Conservation (phyloP, 331 rosid species). For the Erythrophleum ivorense region DNA sequence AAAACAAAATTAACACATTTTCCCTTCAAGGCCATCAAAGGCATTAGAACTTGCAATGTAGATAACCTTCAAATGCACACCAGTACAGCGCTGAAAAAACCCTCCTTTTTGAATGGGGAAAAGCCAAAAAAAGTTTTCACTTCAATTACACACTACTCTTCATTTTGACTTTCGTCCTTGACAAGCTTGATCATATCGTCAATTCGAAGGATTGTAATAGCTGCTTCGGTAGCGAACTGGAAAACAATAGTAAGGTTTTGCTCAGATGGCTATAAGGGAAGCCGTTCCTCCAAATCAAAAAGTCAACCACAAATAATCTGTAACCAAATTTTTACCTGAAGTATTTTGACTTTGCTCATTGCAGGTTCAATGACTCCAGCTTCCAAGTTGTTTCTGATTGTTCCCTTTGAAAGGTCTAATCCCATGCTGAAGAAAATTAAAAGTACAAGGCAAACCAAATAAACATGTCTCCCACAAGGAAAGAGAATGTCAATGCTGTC, state of each 20-base stretch:
- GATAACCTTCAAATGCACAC: constrained; percentile 44
- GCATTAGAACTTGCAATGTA: constrained; percentile 20
- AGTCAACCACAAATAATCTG: neutral
- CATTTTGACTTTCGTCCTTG: constrained; percentile 85
- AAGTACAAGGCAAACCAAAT: neutral
- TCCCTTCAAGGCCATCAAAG: constrained; percentile 29
- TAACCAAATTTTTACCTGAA: constrained; percentile 64
- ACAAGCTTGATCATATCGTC: constrained; percentile 96
- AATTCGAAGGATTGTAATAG: constrained; percentile 93
- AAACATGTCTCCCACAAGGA: neutral
- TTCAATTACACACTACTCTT: constrained; percentile 48
- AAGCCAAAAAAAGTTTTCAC: constrained; percentile 18
- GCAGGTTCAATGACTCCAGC: constrained; percentile 99
- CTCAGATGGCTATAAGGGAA: constrained; percentile 6
- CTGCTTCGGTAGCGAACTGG: constrained; percentile 99
- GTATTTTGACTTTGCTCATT: constrained; percentile 97
- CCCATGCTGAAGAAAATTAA: constrained; percentile 76
- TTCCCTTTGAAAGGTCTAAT: constrained; percentile 79
- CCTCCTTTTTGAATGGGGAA: constrained; percentile 12
- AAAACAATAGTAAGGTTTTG: neutral
- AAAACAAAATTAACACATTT: neutral
- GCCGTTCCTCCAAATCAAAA: neutral
- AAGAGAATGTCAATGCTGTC: too few species aligned
- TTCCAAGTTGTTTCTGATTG: constrained; percentile 82
- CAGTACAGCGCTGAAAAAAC: constrained; percentile 28